Conservation (phyloP, 441 rosid genomes). For the Geranium incanum region DNA sequence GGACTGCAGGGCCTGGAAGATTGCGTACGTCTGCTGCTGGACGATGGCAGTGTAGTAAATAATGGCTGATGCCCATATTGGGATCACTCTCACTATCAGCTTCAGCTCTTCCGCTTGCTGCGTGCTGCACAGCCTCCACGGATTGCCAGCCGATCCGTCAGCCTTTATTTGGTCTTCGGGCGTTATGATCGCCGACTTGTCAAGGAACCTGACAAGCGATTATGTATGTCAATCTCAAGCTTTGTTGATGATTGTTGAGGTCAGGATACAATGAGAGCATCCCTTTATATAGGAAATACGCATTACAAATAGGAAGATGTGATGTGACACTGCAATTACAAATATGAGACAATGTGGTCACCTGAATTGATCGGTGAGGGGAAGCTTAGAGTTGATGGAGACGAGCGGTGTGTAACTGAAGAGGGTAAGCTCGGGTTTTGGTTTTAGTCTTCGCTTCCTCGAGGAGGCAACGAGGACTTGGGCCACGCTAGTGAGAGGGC, state of each 20-base stretch:
- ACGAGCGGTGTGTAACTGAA: slow-evolving; percentile 22
- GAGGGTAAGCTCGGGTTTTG: slow-evolving; percentile 21
- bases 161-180: slow-evolving; percentile 23
- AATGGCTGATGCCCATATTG: slow-evolving; percentile 42
- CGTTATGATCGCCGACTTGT: slow-evolving; percentile 37
- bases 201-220: slow-evolving; percentile 33
- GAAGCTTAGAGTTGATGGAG: slow-evolving; percentile 32
- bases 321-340: neutral
- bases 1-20: slow-evolving; percentile 41
- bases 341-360: slow-evolving; percentile 4
- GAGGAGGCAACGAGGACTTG: slow-evolving; percentile 31
- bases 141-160: slow-evolving; percentile 30
- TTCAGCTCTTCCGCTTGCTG: slow-evolving; percentile 53
- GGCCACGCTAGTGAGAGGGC: slow-evolving; percentile 31
- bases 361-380: slow-evolving; percentile 33
- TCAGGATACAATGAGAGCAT: too few species aligned
- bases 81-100: slow-evolving; percentile 35
- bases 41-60: slow-evolving; percentile 29
- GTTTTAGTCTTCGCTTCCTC: slow-evolving; percentile 20
- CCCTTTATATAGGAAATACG: too few species aligned
- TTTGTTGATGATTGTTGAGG: too few species aligned
- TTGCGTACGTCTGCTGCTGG: slow-evolving; percentile 43
- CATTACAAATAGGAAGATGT: too few species aligned
- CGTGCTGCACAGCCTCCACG: slow-evolving; percentile 37
- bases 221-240: neutral